These are phyloP conservation scores for Colletotrichum trifolii DNA, from an alignment of 2,329 filamentous ascomycete genomes.

Conservation along the genomic window DNA sequence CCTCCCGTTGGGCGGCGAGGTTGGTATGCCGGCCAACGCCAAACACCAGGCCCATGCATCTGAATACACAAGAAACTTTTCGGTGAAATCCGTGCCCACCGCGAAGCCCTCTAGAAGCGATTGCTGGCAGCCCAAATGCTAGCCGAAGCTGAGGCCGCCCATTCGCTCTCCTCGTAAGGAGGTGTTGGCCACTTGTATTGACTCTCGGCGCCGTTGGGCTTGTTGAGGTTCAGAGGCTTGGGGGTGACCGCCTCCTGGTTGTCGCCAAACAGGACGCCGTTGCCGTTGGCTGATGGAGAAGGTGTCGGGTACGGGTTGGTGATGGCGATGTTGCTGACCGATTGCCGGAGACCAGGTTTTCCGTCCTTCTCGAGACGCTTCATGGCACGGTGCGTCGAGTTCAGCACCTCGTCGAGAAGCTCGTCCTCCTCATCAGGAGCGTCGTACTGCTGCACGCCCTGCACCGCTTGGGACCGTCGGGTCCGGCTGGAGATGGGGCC, in stretches of 20 bases:
- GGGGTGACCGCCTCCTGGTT: constrained; percentile 70
- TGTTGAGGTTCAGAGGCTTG: constrained; percentile 77
- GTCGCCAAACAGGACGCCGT: constrained; percentile 79
- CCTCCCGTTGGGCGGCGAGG: constrained; percentile 16
- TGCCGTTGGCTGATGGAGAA: constrained; percentile 84
- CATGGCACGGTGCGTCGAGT: constrained; percentile 80
- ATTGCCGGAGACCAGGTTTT: constrained; percentile 66
- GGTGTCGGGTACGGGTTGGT: constrained; percentile 73
- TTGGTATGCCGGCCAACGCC: constrained; percentile 31
- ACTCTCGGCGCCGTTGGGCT: constrained; percentile 52
- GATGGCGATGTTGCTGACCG: constrained; percentile 71
- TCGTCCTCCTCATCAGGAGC: constrained; percentile 97
- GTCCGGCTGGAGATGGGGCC: constrained; percentile 83
- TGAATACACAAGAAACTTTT: constrained; percentile 35
- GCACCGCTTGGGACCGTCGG: constrained; percentile 78
- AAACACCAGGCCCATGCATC: constrained; percentile 37
- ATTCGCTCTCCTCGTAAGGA: constrained; percentile 93
- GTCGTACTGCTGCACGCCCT: constrained; percentile 87
- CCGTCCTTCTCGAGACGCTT: constrained; percentile 73
- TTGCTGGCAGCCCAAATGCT: constrained; percentile 82
- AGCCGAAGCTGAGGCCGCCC: constrained; percentile 84
- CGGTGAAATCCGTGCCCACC: constrained; percentile 9
- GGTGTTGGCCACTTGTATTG: constrained; percentile 91
- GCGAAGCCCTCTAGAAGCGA: constrained; percentile 60
- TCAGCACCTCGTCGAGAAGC: constrained; percentile 87